A percentile compares a stretch with the other conserved stretches of the same genome.
Evolutionary conservation across 202 grass and related monocot genomes (phyloP).

Genomic region (Alloteropsis angusta): DNA sequence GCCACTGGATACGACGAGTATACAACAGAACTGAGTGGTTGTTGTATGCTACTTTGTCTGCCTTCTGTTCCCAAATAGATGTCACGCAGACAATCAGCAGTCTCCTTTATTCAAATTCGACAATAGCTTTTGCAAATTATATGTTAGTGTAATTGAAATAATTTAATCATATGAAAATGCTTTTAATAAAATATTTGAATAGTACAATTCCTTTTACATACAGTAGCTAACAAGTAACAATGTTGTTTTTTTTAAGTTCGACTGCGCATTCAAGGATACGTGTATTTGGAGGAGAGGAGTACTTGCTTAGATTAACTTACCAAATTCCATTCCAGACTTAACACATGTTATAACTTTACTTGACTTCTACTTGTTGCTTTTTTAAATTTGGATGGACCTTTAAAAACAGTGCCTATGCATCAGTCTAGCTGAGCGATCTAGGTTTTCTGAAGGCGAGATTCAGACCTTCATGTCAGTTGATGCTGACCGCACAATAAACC

Average conservation of each 20-base stretch:
- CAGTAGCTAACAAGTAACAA: too few species aligned
- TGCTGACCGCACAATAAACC: constrained; percentile 76
- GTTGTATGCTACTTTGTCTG: neutral
- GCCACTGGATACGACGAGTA: neutral
- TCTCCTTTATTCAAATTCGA: neutral
- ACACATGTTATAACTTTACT: constrained; percentile 1
- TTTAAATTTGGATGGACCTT: constrained; percentile 18
- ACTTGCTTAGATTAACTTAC: neutral
- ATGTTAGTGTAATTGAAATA: neutral
- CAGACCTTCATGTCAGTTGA: constrained; percentile 98
- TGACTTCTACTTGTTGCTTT: constrained; percentile 24
- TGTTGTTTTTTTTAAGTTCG: too few species aligned
- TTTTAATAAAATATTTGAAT: neutral
- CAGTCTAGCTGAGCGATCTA: constrained; percentile 80
- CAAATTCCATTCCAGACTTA: neutral
- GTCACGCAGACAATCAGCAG: neutral
- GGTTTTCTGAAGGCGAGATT: constrained; percentile 94
- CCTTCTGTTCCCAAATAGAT: neutral
- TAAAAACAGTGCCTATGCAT: constrained; percentile 59
- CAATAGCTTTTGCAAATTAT: neutral
- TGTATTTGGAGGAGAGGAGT: neutral
- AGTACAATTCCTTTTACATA: neutral
- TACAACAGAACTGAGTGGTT: neutral
- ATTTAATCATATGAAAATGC: neutral
- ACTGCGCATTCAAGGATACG: neutral